phyloP scores from a whole-genome alignment of 1,139 yeast genomes.

The Yamadazyma diospyri region DNA sequence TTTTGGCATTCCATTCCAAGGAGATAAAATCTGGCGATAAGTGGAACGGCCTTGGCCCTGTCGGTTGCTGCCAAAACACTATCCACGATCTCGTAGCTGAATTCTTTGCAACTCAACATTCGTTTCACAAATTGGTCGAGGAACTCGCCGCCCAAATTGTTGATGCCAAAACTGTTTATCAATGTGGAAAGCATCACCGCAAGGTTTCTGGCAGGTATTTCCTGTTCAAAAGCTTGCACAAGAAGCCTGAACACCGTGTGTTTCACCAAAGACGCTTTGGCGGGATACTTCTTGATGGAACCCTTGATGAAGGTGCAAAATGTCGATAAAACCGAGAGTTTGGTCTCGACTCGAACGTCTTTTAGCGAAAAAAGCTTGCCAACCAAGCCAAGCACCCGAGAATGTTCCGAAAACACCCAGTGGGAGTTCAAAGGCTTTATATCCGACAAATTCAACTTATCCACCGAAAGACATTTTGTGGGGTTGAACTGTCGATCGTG shows the following conservation, averaged over 20 bases:
- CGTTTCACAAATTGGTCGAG: not conserved
- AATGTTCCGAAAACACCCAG: constrained; percentile 34
- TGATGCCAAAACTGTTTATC: constrained; percentile 1
- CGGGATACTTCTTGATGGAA: not conserved
- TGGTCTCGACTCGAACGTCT: constrained; percentile 22
- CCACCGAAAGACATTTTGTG: constrained; percentile 33
- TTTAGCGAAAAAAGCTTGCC: not conserved
- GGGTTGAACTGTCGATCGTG: constrained; percentile 24
- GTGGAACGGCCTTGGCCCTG: not conserved
- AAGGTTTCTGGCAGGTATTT: not conserved
- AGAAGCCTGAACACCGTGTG: not conserved
- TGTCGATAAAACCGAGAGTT: constrained; percentile 15
- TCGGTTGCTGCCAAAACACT: not conserved
- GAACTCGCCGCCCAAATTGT: constrained; percentile 1
- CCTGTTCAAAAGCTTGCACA: not conserved
- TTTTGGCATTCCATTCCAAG: too few species aligned
- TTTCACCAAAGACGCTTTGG: not conserved
- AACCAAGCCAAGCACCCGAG: constrained; percentile 24
- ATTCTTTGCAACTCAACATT: not conserved
- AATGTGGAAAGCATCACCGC: not conserved
- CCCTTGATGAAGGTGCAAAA: constrained; percentile 6
- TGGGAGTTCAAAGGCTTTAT: constrained; percentile 29
- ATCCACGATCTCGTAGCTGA: not conserved
- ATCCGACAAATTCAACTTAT: constrained; percentile 27
- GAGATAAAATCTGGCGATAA: not conserved